Evolutionary conservation across 1,284 basidiomycete genomes (phyloP).

Genomic region (Ganoderma boninense): DNA sequence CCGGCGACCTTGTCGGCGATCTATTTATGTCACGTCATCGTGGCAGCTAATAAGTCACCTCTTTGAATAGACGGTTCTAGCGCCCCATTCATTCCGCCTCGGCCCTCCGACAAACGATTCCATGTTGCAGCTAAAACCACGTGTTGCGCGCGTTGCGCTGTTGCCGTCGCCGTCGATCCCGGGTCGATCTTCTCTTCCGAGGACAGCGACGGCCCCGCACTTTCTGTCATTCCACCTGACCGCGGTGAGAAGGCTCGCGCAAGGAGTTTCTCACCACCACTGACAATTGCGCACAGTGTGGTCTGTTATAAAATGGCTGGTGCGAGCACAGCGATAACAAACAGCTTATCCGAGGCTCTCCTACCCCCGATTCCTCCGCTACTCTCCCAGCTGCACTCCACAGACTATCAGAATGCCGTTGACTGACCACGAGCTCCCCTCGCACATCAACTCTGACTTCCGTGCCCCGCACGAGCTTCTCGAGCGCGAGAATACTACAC

Average conservation of each 20-base stretch:
- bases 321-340: background rate
- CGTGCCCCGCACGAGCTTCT: slow-evolving; percentile 12
- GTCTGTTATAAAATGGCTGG: background rate
- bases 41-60: too few relatives aligned
- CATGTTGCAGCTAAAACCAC: background rate
- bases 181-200: background rate
- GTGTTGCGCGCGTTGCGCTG: background rate
- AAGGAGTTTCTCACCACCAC: background rate
- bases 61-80: too few relatives aligned
- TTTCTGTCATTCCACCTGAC: background rate
- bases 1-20: too few relatives aligned
- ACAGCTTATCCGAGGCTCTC: background rate
- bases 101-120: background rate
- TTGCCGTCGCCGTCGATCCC: background rate
- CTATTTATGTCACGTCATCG: too few relatives aligned
- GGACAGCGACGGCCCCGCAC: background rate
- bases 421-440: slow-evolving; percentile 22
- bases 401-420: slow-evolving; percentile 20
- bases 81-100: too few relatives aligned
- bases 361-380: background rate
- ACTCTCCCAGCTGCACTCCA: background rate
- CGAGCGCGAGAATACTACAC: background rate
- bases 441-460: slow-evolving; percentile 24
- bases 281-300: background rate
- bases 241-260: background rate